These are phyloP conservation scores for Collybia sp. DNA, from an alignment of 768 basidiomycete genomes.

Conservation along the genomic window DNA sequence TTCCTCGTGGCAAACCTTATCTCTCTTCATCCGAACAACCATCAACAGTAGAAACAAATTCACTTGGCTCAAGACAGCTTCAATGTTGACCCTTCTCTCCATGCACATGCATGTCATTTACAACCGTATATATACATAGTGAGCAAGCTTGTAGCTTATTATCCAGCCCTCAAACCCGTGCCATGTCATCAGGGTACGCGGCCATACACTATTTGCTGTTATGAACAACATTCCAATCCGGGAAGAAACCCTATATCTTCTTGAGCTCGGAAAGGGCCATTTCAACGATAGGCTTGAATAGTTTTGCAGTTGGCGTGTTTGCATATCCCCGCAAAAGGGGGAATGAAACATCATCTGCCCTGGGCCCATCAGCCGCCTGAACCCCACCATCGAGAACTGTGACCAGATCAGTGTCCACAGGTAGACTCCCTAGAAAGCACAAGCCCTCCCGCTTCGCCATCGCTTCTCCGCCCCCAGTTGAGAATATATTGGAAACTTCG, in stretches of 20 bases:
- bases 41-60: no score
- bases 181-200: neutral
- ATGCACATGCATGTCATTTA: no score
- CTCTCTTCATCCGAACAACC: neutral
- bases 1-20: constrained; percentile 3
- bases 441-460: constrained; percentile 77
- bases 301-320: constrained; percentile 60
- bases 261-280: constrained; percentile 24
- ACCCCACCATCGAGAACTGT: constrained; percentile 72
- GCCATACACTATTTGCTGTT: no score
- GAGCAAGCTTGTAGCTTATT: no score
- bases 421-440: constrained; percentile 80
- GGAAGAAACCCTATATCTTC: no score
- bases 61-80: no score
- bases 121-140: no score
- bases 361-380: constrained; percentile 14
- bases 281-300: constrained; percentile 60
- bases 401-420: constrained; percentile 91
- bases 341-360: constrained; percentile 25
- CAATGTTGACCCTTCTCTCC: no score
- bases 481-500: constrained; percentile 93
- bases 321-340: constrained; percentile 57
- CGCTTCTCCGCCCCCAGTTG: constrained; percentile 86
- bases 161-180: neutral
- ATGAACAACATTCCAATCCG: no score